Conservation (phyloP, 768 basidiomycete species). For the Coprinopsis cinerea region DNA sequence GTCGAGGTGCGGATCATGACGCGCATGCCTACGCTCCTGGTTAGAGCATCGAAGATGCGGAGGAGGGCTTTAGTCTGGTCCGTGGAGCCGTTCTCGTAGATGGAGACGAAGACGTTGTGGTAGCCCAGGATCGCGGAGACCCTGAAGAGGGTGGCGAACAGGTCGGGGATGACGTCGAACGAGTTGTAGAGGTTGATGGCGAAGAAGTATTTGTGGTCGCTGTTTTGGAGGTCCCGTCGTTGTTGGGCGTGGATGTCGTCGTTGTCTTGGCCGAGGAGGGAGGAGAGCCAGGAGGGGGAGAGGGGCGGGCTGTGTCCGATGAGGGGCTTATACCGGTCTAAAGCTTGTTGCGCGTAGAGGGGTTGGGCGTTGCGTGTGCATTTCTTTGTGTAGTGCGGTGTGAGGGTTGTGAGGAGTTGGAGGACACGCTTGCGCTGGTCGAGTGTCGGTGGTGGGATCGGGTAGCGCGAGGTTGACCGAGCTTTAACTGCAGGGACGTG, state of each 20-base stretch:
- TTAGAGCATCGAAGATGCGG: constrained; percentile 91
- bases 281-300: constrained; percentile 54
- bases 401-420: constrained; percentile 78
- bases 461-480: constrained; percentile 51
- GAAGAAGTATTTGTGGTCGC: constrained; percentile 97
- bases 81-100: constrained; percentile 98
- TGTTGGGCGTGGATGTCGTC: constrained; percentile 33
- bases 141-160: constrained; percentile 94
- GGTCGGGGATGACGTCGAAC: constrained; percentile 96
- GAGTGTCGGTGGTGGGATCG: constrained; percentile 68
- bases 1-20: constrained; percentile 90
- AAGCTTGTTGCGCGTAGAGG: constrained; percentile 78
- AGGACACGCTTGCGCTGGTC: constrained; percentile 84
- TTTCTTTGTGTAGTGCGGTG: constrained; percentile 89
- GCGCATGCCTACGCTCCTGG: constrained; percentile 83
- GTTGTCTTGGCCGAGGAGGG: constrained; percentile 34
- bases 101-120: constrained; percentile 97
- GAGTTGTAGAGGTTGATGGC: constrained; percentile 99
- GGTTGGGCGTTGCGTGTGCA: constrained; percentile 84
- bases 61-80: constrained; percentile 98
- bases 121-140: constrained; percentile 89
- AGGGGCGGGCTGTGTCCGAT: constrained; percentile 69
- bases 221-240: constrained; percentile 28
- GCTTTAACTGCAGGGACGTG: constrained; percentile 46
- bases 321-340: constrained; percentile 79